Evolutionary conservation across 257 asterid species (phyloP), one percentile per base, ranked within the genome.

Genomic region (Przewalskia tangutica): DNA sequence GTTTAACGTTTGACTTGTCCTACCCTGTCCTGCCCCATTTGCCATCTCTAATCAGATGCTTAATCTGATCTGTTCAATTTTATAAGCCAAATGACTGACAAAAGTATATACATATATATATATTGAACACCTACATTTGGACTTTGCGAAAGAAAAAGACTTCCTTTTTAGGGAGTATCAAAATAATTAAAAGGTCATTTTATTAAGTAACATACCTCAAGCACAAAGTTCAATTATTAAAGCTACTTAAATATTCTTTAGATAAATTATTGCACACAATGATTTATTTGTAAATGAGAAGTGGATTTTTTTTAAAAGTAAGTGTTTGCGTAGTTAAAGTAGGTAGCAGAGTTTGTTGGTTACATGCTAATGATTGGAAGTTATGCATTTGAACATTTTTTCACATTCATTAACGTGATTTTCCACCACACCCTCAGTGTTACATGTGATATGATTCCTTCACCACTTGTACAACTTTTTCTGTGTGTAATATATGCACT

Each of bases 371-470:
- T 78, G 81, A 78, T 78, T 56, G 68, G 56, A 78, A 38, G 55
- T 78, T 78, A 13, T 32, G 71, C 44, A 77, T 7, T 34, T 42
- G 32, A 16, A 66, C 56, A 70, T 20, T 18, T 70, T 68, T 44
- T 48, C 79, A 73, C 82, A 79, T 78, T 78, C 56, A 73, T 40
- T n/a, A 59, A 79, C 55, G 82, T 79, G 73, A 79, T 38, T 79
- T 58, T 79, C 82, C 71, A 79, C 82, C 71, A 40, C 66, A 40
- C 8, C 23, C 38, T 10, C 18, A 6, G n/a, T 55, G 11, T 55
- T 54, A 55, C 70, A 79, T 79, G 82, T 79, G 82, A 38, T 36
- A 58, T 58, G 82, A 78, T 78, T 78, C 82, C 82, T 78, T 58
- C 20, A 38, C 71, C 8, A 55, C 23, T 40, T 56, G 78, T 44